phyloP scores from a whole-genome alignment of 352 stramenopile genomes.

The Phytopythium litorale region DNA sequence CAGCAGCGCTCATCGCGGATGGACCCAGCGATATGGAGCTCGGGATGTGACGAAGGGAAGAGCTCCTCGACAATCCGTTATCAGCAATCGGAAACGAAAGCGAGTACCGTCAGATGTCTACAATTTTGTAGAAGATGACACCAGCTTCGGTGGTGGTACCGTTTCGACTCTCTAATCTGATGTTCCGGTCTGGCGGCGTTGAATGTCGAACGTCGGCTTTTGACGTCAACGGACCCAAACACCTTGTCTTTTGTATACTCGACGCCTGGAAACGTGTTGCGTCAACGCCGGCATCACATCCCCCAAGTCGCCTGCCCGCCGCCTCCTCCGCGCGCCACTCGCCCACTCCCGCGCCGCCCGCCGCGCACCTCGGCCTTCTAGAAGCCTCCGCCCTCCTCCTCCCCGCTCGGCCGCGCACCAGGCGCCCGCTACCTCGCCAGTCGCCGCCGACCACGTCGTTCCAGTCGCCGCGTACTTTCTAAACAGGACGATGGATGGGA shows the following conservation, averaged over 20 bases:
- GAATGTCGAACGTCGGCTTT: not conserved
- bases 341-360: not conserved
- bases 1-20: not conserved
- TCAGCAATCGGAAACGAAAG: too few species aligned
- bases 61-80: too few species aligned
- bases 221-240: not conserved
- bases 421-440: not conserved
- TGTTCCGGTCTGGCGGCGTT: not conserved
- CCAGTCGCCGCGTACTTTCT: constrained; percentile 1
- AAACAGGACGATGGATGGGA: constrained; percentile 11
- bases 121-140: not conserved
- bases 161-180: not conserved
- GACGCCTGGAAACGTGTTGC: not conserved
- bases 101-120: not conserved
- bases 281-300: constrained; percentile 1
- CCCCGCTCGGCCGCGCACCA: not conserved
- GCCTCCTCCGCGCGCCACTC: not conserved
- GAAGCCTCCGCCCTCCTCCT: not conserved
- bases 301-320: not conserved
- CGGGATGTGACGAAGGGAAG: not conserved
- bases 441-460: not conserved
- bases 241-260: not conserved
- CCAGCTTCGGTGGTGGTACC: not conserved
- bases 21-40: too few species aligned
- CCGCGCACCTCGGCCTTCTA: not conserved